phyloP scores from a whole-genome alignment of 345 rosid species.

The Rhodamnia rubescens region DNA sequence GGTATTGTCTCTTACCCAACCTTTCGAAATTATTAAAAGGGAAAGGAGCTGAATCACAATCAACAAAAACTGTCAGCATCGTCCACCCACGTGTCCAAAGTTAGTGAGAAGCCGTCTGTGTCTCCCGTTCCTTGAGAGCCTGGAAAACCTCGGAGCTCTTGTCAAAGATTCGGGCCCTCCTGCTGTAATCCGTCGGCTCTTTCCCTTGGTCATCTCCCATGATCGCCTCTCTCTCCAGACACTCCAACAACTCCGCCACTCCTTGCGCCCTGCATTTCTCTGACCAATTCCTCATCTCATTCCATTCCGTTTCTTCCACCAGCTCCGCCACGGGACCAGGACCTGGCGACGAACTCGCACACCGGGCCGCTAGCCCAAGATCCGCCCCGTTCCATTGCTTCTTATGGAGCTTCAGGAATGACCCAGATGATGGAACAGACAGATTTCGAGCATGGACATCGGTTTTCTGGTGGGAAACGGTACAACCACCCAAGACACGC shows the following conservation, averaged over 20 bases:
- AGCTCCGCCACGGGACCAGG: constrained; percentile 7
- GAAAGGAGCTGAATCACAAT: not conserved
- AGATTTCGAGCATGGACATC: not conserved
- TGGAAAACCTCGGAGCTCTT: constrained; percentile 52
- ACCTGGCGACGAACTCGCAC: not conserved
- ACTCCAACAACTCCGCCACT: constrained; percentile 50
- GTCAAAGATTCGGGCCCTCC: constrained; percentile 78
- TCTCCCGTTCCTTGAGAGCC: constrained; percentile 37
- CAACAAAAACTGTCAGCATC: not conserved
- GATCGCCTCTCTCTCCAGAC: constrained; percentile 79
- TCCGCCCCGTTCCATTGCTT: not conserved
- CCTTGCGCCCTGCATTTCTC: constrained; percentile 36
- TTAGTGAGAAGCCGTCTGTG: not conserved
- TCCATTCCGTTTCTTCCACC: constrained; percentile 18
- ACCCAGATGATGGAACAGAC: not conserved
- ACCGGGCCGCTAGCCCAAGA: not conserved
- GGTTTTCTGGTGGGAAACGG: not conserved
- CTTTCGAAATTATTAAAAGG: not conserved
- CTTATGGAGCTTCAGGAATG: not conserved
- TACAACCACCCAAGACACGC: not conserved
- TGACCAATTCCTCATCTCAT: constrained; percentile 14
- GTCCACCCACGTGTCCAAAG: not conserved
- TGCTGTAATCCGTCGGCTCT: constrained; percentile 53
- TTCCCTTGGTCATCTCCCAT: constrained; percentile 75
- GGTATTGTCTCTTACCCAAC: not conserved